A percentile compares a stretch with the other conserved stretches of the same genome.
Conservation (phyloP, 2,329 filamentous ascomycete genomes). For the Stylonectria norvegica region DNA sequence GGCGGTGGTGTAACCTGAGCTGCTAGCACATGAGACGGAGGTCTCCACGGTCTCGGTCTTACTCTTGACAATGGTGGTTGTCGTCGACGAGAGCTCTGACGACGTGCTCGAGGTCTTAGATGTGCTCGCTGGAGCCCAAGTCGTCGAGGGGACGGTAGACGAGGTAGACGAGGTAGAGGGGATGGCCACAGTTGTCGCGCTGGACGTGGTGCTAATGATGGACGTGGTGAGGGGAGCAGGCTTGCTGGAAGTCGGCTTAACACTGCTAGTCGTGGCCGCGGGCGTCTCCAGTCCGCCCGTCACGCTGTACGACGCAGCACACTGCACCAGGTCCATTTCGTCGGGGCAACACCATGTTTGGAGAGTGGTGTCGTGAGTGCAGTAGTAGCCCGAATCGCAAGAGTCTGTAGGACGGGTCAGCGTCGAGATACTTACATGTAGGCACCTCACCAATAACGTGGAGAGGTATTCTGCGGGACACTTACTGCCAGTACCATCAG, state of each 20-base stretch:
- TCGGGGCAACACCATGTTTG: constrained; percentile 61
- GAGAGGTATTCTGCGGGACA: no score
- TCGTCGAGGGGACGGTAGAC: constrained; percentile 10
- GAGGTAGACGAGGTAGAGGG: constrained; percentile 13
- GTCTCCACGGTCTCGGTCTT: constrained; percentile 24
- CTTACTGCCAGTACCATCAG: constrained; percentile 54
- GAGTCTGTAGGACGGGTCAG: constrained; percentile 43
- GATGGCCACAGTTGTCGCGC: constrained; percentile 26
- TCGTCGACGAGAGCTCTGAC: constrained; percentile 7
- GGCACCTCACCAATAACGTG: neutral
- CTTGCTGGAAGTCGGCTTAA: constrained; percentile 12
- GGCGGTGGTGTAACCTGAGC: constrained; percentile 27
- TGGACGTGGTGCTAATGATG: constrained; percentile 26
- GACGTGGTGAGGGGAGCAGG: constrained; percentile 29
- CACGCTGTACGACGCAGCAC: constrained; percentile 52
- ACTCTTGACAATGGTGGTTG: constrained; percentile 14
- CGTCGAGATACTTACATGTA: no score
- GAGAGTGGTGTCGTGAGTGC: constrained; percentile 49
- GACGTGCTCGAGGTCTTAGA: constrained; percentile 27
- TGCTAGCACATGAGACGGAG: constrained; percentile 24
- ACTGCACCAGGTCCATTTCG: constrained; percentile 49
- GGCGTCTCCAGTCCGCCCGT: constrained; percentile 42
- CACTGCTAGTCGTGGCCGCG: constrained; percentile 30
- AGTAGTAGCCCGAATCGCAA: constrained; percentile 60
- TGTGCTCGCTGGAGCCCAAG: constrained; percentile 20